Percentiles rank a stretch among this genome's conserved stretches.
These are phyloP conservation scores for Penicillium sp. DNA, from an alignment of 2,329 filamentous ascomycete genomes.

Conservation along the genomic window DNA sequence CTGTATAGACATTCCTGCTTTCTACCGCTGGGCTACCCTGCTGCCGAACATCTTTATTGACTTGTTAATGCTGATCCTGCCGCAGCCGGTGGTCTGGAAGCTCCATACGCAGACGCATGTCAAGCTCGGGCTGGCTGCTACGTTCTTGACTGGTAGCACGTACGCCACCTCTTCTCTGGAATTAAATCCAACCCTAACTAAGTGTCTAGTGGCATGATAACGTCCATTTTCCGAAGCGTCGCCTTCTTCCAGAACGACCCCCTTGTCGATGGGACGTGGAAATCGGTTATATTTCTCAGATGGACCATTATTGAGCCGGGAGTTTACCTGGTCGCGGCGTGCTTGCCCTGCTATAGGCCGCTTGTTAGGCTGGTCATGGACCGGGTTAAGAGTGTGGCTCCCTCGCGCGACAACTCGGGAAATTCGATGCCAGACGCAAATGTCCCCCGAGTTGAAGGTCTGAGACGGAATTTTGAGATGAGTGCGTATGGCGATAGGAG, in stretches of 20 bases:
- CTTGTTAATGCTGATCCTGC: background rate
- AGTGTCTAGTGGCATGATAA: background rate
- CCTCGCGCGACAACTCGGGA: too few relatives aligned
- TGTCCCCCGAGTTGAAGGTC: too few relatives aligned
- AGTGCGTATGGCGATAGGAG: too few relatives aligned
- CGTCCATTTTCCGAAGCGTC: background rate
- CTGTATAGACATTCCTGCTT: background rate
- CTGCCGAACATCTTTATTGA: background rate
- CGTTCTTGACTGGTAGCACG: background rate
- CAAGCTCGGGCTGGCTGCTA: background rate
- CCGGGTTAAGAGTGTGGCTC: too few relatives aligned
- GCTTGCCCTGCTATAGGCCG: too few relatives aligned
- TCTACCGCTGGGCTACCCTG: background rate
- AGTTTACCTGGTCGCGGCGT: too few relatives aligned
- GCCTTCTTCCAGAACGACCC: background rate
- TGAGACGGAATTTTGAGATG: too few relatives aligned
- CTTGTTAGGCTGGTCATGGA: too few relatives aligned
- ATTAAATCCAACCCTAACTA: too few relatives aligned
- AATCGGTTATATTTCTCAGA: too few relatives aligned
- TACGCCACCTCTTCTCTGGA: background rate
- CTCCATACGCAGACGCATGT: background rate
- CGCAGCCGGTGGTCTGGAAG: background rate
- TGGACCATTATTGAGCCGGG: too few relatives aligned
- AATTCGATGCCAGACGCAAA: too few relatives aligned
- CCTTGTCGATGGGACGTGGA: background rate